Evolutionary conservation across 2,329 filamentous ascomycete genomes (phyloP), one percentile per base, ranked within the genome.

Genomic region (Aspergillus candidus): DNA sequence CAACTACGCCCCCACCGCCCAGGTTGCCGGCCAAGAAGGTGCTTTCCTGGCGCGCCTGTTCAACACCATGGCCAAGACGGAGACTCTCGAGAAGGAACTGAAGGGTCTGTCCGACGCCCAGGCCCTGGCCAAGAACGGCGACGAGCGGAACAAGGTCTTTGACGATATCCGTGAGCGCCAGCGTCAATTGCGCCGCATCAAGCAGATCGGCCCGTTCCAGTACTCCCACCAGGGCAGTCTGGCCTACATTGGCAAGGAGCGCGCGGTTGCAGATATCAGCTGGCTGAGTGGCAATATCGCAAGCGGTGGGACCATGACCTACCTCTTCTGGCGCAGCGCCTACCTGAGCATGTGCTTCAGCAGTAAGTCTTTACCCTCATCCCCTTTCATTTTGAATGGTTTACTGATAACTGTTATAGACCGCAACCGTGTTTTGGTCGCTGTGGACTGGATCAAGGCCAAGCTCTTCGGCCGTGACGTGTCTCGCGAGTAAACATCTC

Each of bases 271-370:
- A 50, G 93, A 98, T 72, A 88, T 98, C 61, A 87, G 83, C 66
- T 98, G 93, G 91, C 83, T 94, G 74, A 94, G 93, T 61, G 93
- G 93, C 55, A 98, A 97, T 75, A 79, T 98, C 59, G 91, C 93
- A 50, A 88, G 84, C 36, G 93, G 91, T 65, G 93, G 93, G 65
- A 88, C 85, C 60, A 75, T 97, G 71, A 98, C 93, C 44, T 98
- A 94, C 74, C 80, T 96, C 56, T 98, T 98, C 82, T 98, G 93
- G 93, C 81, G 90, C 67, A 94, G 87, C 65, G 93, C 91, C 43
- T 98, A 98, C 71, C 76, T 98, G 68, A 96, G 88, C 78, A 98
- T 98, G 93, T 96, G 91, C 81, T 98, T 98, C 71, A 97, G 90
- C 82, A 90, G 88, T 93, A 79, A 83, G 88, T 86, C 56, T 32